Conservation (phyloP, 2,329 filamentous ascomycete species). For the Sordariomycetes sp. region DNA sequence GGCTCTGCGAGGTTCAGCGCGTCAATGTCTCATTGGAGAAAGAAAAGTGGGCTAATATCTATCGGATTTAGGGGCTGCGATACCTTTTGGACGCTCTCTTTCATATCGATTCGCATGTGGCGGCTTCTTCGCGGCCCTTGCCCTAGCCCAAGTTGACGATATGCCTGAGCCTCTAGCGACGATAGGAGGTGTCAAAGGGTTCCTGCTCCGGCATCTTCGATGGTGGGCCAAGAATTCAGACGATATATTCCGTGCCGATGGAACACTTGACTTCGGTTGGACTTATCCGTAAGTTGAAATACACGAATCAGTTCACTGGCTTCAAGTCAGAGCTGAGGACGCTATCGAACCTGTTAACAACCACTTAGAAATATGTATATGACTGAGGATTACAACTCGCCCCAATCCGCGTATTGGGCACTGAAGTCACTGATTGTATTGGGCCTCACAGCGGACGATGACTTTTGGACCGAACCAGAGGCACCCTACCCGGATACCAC, state of each 20-base stretch:
- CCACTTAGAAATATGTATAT: constrained; percentile 49
- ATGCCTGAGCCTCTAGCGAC: constrained; percentile 26
- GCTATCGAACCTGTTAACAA: too few species aligned
- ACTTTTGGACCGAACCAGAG: constrained; percentile 36
- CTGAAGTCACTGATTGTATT: constrained; percentile 39
- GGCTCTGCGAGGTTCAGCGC: too few species aligned
- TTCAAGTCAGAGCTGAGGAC: too few species aligned
- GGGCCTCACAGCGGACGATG: constrained; percentile 20
- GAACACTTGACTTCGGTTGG: constrained; percentile 36
- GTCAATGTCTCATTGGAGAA: too few species aligned
- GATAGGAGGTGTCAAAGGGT: constrained; percentile 34
- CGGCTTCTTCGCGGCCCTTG: constrained; percentile 36
- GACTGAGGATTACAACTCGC: constrained; percentile 47
- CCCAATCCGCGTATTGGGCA: constrained; percentile 45
- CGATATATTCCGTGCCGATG: constrained; percentile 37
- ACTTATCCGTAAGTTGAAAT: too few species aligned
- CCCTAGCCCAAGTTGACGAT: constrained; percentile 30
- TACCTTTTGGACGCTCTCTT: constrained; percentile 40
- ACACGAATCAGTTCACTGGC: too few species aligned
- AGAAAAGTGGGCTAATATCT: background rate
- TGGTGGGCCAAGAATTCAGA: constrained; percentile 35
- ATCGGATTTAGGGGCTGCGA: constrained; percentile 32
- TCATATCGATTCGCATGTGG: constrained; percentile 42
- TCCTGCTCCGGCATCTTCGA: constrained; percentile 37
- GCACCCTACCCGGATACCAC: constrained; percentile 12